Conservation (phyloP, 139 green algal genomes). For the Chlorella sorokiniana region DNA sequence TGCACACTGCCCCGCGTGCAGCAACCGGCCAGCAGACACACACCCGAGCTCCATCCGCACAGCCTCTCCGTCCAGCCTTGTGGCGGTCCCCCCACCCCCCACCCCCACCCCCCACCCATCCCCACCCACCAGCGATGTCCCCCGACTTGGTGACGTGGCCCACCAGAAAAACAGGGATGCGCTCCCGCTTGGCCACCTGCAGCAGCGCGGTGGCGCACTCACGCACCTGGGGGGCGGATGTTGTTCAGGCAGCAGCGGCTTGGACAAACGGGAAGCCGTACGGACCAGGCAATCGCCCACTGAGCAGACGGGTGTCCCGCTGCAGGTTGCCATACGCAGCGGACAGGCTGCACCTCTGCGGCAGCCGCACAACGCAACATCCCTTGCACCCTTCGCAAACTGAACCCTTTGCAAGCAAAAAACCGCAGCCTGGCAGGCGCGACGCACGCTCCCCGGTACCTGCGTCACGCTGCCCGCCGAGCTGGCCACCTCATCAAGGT, state of each 20-base stretch:
- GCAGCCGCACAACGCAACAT: too few relatives aligned
- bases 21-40: neutral
- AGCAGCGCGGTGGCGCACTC: constrained; percentile 89
- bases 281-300: too few relatives aligned
- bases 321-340: too few relatives aligned
- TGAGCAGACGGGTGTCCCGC: too few relatives aligned
- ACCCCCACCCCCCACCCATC: neutral
- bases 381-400: too few relatives aligned
- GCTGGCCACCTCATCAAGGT: constrained; percentile 71
- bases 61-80: neutral
- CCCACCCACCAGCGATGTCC: neutral
- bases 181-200: constrained; percentile 72
- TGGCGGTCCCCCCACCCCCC: neutral
- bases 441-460: constrained; percentile 11
- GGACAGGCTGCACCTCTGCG: too few relatives aligned
- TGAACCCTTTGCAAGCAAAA: too few relatives aligned
- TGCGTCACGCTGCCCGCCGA: constrained; percentile 77
- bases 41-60: neutral
- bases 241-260: neutral
- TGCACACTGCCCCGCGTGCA: neutral
- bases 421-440: neutral
- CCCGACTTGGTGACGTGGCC: constrained; percentile 72
- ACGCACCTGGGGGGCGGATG: constrained; percentile 72
- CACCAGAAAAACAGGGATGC: constrained; percentile 83
- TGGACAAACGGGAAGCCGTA: neutral